Percentiles rank a stretch among this genome's conserved stretches.
These are phyloP conservation scores for Nannochloropsis oceanica DNA, from an alignment of 108 stramenopile species.

Conservation along the genomic window DNA sequence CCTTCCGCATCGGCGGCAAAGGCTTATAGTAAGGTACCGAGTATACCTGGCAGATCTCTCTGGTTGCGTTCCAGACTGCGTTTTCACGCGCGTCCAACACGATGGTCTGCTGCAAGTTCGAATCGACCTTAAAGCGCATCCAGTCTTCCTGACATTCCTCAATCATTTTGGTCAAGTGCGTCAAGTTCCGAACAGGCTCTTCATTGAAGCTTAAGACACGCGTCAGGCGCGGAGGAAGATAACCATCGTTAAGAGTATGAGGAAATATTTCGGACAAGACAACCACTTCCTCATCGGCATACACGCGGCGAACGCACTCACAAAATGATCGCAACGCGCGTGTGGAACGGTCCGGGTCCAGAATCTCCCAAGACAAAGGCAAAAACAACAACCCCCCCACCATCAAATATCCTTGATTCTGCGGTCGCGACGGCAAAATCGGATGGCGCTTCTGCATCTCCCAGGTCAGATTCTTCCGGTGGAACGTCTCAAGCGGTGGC, in stretches of 20 bases:
- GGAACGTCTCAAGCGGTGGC: neutral
- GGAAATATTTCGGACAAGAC: slow-evolving; percentile 4
- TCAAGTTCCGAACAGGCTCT: neutral
- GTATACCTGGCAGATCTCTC: neutral
- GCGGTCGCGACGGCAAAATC: neutral
- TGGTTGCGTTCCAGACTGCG: neutral
- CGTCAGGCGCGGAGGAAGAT: neutral
- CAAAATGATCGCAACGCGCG: neutral
- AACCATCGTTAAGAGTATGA: neutral
- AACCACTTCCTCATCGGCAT: neutral
- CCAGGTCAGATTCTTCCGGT: neutral
- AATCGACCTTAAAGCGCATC: neutral
- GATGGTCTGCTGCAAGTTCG: neutral
- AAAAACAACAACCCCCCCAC: slow-evolving; percentile 25
- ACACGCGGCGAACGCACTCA: neutral
- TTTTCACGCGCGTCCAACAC: neutral
- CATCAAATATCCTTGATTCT: slow-evolving; percentile 3
- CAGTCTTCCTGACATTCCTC: neutral
- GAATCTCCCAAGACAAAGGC: neutral
- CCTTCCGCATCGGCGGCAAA: neutral
- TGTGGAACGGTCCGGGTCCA: neutral
- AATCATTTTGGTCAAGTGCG: neutral
- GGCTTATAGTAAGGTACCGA: neutral
- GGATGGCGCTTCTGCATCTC: neutral
- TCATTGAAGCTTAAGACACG: neutral